Conservation (phyloP, 257 asterid species). For the Solanum gracilifrons region DNA sequence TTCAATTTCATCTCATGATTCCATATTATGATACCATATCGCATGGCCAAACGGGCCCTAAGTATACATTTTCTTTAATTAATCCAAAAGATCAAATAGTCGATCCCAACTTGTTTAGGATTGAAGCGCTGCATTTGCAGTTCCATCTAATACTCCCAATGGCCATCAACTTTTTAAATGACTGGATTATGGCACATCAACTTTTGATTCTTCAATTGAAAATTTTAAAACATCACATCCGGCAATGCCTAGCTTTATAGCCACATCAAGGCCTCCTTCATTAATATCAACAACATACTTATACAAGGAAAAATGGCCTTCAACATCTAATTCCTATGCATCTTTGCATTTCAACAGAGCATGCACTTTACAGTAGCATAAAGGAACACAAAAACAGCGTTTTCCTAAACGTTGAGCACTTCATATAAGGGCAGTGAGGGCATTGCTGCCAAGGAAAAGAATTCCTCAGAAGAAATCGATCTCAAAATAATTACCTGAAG, state of each 20-base stretch:
- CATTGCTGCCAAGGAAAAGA: neutral
- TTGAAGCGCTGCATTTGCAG: neutral
- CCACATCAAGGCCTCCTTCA: neutral
- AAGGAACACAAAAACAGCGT: neutral
- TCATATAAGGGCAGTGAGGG: neutral
- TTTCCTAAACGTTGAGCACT: neutral
- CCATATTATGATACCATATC: no score
- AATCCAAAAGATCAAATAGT: neutral
- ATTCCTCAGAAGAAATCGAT: conserved; percentile 45
- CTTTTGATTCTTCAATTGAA: neutral
- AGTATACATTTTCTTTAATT: neutral
- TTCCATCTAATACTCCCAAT: neutral
- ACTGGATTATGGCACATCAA: neutral
- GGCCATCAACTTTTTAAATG: neutral
- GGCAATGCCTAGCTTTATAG: neutral
- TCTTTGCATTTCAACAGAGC: neutral
- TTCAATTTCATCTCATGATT: no score
- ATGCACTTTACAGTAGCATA: neutral
- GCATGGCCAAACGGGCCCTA: no score
- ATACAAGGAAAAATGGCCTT: neutral
- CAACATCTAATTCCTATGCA: neutral
- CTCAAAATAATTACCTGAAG: conserved; percentile 51
- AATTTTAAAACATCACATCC: neutral
- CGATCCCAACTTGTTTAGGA: neutral
- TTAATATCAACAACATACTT: neutral